These are phyloP conservation scores for Puccinia brachypodii DNA, from an alignment of 1,284 basidiomycete genomes.

Conservation along the genomic window DNA sequence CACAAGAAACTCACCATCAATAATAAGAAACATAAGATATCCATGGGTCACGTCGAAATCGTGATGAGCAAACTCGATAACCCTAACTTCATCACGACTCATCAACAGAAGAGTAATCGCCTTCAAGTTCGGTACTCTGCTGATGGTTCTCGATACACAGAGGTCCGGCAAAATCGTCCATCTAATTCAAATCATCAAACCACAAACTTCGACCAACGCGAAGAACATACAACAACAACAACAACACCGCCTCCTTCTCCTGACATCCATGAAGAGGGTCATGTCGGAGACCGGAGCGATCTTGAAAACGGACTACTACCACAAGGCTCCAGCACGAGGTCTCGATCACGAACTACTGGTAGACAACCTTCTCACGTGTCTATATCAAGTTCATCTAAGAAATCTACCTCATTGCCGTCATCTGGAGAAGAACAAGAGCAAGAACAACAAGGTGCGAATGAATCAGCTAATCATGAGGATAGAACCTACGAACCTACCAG, in stretches of 20 bases:
- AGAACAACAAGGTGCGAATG: not conserved
- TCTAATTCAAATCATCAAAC: not conserved
- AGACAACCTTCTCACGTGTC: not conserved
- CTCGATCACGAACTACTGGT: not conserved
- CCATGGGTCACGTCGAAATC: conserved; percentile 39
- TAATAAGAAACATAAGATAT: conserved; percentile 1
- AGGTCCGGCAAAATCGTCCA: not conserved
- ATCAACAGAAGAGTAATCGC: not conserved
- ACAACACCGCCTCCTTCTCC: not conserved
- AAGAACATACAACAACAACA: not conserved
- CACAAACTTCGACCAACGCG: not conserved
- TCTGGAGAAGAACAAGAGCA: not conserved
- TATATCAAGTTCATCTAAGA: not conserved
- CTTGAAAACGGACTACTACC: not conserved
- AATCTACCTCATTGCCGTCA: not conserved
- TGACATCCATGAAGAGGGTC: too few species aligned
- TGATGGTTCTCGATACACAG: not conserved
- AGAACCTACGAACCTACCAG: not conserved
- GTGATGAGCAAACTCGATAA: conserved; percentile 22
- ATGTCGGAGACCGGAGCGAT: too few species aligned
- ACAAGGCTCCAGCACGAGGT: not conserved
- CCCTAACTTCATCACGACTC: not conserved
- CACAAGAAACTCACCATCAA: not conserved
- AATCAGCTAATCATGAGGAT: too few species aligned
- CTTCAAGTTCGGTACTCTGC: not conserved